Percentiles rank a stretch among this genome's conserved stretches.
Conservation (phyloP, 1,139 yeast species). For the Diutina pseudorugosa region DNA sequence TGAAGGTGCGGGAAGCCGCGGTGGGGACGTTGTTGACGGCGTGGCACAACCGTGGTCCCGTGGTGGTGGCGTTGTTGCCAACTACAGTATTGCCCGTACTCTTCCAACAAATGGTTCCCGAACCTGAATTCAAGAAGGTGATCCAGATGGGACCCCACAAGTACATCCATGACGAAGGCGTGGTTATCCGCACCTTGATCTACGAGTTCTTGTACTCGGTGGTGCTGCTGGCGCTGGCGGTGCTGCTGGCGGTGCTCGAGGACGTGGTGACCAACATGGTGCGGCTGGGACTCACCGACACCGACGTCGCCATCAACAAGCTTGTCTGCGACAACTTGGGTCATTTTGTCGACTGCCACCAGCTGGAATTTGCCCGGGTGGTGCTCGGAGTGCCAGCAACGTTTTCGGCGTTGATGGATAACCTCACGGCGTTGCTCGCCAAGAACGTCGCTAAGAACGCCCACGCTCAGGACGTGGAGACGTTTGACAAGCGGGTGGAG, state of each 20-base stretch:
- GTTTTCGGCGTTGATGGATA: neutral
- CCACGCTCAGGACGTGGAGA: neutral
- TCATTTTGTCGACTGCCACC: neutral
- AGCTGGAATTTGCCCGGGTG: neutral
- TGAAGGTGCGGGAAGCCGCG: conserved; percentile 42
- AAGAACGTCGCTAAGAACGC: neutral
- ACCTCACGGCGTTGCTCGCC: neutral
- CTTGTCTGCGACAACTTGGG: neutral
- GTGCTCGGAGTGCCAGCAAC: neutral
- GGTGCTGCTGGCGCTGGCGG: neutral
- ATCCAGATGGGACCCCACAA: conserved; percentile 86
- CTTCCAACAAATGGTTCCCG: conserved; percentile 43
- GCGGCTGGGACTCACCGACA: neutral
- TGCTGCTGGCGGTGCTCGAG: neutral
- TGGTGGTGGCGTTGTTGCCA: conserved; percentile 6
- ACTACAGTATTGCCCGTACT: conserved; percentile 30
- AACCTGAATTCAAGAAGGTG: conserved; percentile 44
- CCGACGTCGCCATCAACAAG: neutral
- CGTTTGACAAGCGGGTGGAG: neutral
- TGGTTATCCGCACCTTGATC: conserved; percentile 60
- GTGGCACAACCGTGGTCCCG: conserved; percentile 28
- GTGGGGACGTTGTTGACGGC: conserved; percentile 50
- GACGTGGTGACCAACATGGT: neutral
- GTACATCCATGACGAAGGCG: conserved; percentile 69
- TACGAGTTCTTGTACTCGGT: conserved; percentile 56